Base-by-base conservation (phyloP, 2,329 filamentous ascomycete genomes). In the Xylariaceae sp. region DNA sequence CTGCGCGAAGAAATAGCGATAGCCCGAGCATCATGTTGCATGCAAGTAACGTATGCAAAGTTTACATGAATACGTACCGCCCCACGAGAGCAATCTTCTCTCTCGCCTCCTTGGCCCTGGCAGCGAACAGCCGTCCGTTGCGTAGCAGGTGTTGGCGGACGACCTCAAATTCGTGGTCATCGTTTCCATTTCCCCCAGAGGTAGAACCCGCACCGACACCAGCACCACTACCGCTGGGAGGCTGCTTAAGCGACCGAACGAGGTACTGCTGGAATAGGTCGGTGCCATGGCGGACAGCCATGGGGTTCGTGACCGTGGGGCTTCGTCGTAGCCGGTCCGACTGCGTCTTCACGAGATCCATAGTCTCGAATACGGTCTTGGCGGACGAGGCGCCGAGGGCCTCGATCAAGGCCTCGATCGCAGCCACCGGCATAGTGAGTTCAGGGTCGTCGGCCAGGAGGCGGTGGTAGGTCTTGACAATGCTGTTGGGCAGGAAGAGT, bases 181-280 rank as follows among this genome's bases (percentile, higher is more conserved):
- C 53, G 32, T 56, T 65, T 57, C 62, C 67, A 56, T 64, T 67
- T 50, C 60, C n/a, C n/a, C n/a, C n/a, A n/a, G n/a, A n/a, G n/a
- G n/a, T n/a, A n/a, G n/a, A n/a, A n/a, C n/a, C 64, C 50, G 59
- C 63, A 46, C 61, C 62, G 53, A 46, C 53, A 16, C 32, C 50
- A 44, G 45, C 45, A 55, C 60, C 60, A 55, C 60, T 61, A 54
- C 62, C 60, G 47, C 62, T 60, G 44, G 75, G 74, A 61, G 80
- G 78, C 75, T 81, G 77, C 74, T 81, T 82, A 69, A 87, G 79
- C 59, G 81, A 91, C 51, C 86, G 85, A 66, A 96, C 88, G 64
- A 99, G 84, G 74, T 96, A 97, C 70, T 93, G 88, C 71, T 94
- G 89, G 79, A 99, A 97, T 54, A 97, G 85, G 72, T 97, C 92